These are phyloP conservation scores for Spirogloea muscicola DNA, from an alignment of 139 green algal species.

Conservation along the genomic window DNA sequence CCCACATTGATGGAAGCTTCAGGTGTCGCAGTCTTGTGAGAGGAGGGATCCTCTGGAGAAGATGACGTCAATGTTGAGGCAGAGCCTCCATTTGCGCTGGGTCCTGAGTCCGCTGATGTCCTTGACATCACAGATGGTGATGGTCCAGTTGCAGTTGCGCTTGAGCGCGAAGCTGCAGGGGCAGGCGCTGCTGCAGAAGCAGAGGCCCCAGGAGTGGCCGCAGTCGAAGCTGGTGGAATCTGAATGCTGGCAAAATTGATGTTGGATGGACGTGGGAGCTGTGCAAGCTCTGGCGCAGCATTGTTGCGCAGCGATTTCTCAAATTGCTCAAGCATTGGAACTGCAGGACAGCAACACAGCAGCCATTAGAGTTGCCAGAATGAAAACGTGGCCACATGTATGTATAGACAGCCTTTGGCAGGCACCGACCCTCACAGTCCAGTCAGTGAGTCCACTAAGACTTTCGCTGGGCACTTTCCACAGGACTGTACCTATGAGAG, in stretches of 20 bases:
- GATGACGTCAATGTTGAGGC: background rate
- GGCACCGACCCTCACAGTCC: no score
- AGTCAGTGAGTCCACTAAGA: background rate
- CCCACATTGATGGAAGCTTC: background rate
- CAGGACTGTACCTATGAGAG: slow-evolving; percentile 31
- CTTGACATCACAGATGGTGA: background rate
- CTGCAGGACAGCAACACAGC: background rate
- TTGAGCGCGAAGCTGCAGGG: background rate
- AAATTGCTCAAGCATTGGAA: slow-evolving; percentile 27
- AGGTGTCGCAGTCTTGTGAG: no score
- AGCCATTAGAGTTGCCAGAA: background rate
- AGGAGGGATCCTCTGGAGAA: no score
- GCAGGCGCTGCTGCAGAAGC: background rate
- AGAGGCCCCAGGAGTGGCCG: background rate
- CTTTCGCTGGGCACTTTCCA: background rate
- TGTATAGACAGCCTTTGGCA: background rate
- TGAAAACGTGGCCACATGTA: background rate
- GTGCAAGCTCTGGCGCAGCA: background rate
- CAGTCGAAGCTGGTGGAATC: background rate
- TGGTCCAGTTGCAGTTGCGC: background rate
- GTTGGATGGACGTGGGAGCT: background rate
- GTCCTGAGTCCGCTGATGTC: no score
- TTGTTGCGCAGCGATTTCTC: background rate
- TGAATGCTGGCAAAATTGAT: slow-evolving; percentile 3
- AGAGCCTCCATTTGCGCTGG: background rate